These are phyloP conservation scores for Zygnema cylindricum DNA, from an alignment of 139 green algal genomes.

Conservation along the genomic window DNA sequence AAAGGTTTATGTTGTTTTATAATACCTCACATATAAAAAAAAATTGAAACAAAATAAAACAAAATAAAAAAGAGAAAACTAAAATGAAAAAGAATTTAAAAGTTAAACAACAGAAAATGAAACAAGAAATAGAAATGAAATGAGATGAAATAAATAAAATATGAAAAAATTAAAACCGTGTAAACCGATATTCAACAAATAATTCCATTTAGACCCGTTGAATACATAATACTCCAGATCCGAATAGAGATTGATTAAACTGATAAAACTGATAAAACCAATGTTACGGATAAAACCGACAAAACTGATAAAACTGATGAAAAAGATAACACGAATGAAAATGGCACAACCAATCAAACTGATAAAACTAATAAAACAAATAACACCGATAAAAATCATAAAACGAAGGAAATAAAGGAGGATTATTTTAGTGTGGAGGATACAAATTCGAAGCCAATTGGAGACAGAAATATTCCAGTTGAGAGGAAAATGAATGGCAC, in stretches of 20 bases:
- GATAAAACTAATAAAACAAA: not conserved
- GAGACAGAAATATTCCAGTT: constrained; percentile 61
- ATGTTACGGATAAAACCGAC: not conserved
- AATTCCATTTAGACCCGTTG: not conserved
- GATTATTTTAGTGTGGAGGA: not conserved
- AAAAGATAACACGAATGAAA: too few relatives aligned
- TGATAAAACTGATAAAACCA: not conserved
- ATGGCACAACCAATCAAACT: not conserved
- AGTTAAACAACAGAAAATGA: constrained; percentile 3
- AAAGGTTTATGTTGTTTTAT: too few relatives aligned
- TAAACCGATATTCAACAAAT: not conserved
- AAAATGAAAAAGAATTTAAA: too few relatives aligned
- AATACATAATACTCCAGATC: not conserved
- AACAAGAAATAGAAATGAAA: not conserved
- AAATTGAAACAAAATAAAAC: too few relatives aligned
- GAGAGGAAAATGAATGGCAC: constrained; percentile 31
- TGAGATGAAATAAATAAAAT: not conserved
- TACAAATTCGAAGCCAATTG: constrained; percentile 55
- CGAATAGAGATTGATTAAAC: not conserved
- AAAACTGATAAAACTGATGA: not conserved
- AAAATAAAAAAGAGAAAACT: too few relatives aligned
- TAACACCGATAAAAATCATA: too few relatives aligned
- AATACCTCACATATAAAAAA: too few relatives aligned
- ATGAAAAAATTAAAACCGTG: not conserved
- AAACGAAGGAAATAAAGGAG: not conserved